Conservation (phyloP, 192 early-diverging fungal species). For the Rhizoclosmatium globosum region DNA sequence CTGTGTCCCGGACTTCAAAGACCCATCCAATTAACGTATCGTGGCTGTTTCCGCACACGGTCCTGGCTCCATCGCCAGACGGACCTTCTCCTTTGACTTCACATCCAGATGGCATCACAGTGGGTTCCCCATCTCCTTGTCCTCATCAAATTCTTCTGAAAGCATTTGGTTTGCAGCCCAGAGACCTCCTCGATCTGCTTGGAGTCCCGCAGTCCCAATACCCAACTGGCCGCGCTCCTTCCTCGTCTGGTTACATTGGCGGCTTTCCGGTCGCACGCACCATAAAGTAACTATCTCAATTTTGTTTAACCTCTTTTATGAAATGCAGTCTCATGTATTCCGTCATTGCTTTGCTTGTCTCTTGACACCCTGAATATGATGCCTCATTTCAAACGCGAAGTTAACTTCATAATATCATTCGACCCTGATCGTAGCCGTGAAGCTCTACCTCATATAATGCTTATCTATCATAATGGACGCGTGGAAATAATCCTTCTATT, state of each 20-base stretch:
- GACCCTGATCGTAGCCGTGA: too few relatives aligned
- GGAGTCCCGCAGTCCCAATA: constrained; percentile 18
- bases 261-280: constrained; percentile 24
- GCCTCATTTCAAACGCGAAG: too few relatives aligned
- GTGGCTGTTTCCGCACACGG: constrained; percentile 44
- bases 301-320: neutral
- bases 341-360: too few relatives aligned
- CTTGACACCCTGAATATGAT: too few relatives aligned
- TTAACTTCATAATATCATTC: too few relatives aligned
- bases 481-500: too few relatives aligned
- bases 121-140: neutral
- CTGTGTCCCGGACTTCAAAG: constrained; percentile 18
- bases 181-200: constrained; percentile 33
- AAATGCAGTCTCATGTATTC: too few relatives aligned
- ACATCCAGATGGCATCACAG: constrained; percentile 17
- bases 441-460: too few relatives aligned
- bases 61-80: constrained; percentile 12
- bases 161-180: neutral
- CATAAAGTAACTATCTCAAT: neutral
- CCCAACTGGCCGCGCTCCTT: constrained; percentile 32
- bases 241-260: constrained; percentile 28
- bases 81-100: neutral
- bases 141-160: neutral
- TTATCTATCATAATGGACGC: too few relatives aligned
- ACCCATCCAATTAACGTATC: constrained; percentile 53